A percentile compares a stretch with the other conserved stretches of the same genome.
These are phyloP conservation scores for Actinidia arguta DNA, from an alignment of 179 eudicot genomes.

Conservation along the genomic window DNA sequence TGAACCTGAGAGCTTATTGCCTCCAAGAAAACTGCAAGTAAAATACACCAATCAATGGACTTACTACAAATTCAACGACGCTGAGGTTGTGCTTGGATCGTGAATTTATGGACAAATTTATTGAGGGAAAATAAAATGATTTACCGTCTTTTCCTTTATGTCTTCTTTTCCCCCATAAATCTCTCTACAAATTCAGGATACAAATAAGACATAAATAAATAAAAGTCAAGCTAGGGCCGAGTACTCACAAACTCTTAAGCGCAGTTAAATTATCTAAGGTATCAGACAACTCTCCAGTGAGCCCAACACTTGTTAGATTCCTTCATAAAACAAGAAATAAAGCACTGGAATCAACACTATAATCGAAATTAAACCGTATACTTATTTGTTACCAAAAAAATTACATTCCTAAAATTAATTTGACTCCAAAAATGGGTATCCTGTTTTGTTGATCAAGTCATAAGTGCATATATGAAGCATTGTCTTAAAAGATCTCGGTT, in stretches of 20 bases:
- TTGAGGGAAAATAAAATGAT: too few relatives aligned
- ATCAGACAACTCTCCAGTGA: slow-evolving; percentile 28
- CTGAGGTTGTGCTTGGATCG: too few relatives aligned
- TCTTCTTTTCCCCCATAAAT: slow-evolving; percentile 39
- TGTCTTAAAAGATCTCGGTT: background rate
- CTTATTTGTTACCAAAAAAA: background rate
- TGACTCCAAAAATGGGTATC: background rate
- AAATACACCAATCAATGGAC: too few relatives aligned
- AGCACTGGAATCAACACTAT: background rate
- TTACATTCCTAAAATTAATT: background rate
- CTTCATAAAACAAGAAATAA: slow-evolving; percentile 38
- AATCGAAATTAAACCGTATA: background rate
- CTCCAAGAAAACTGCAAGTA: too few relatives aligned
- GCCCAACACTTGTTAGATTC: slow-evolving; percentile 70
- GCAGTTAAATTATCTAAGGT: background rate
- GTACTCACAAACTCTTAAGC: slow-evolving; percentile 66
- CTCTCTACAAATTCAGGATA: too few relatives aligned
- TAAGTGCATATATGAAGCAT: background rate
- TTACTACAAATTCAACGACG: too few relatives aligned
- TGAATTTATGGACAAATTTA: too few relatives aligned
- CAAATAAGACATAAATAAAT: background rate
- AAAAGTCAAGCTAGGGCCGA: background rate
- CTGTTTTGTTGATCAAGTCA: background rate
- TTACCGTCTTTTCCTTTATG: slow-evolving; percentile 27
- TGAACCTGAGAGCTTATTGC: too few relatives aligned